Conservation (phyloP, 2,329 filamentous ascomycete genomes). For the Chrysoporthe deuterocubensis region DNA sequence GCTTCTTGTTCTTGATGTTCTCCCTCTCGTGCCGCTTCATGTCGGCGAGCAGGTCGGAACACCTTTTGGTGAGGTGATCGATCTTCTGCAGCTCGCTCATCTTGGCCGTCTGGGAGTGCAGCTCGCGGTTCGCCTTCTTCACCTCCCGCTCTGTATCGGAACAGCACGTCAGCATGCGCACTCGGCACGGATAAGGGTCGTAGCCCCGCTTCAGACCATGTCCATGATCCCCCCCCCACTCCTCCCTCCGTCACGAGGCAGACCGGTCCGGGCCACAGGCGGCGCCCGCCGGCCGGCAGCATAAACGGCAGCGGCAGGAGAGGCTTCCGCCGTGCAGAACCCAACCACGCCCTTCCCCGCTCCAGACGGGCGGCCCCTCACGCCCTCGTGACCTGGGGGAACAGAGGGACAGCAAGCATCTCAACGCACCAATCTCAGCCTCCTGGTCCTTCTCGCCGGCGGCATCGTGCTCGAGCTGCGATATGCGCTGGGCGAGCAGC, state of each 20-base stretch:
- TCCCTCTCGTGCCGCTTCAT: constrained; percentile 97
- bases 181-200: neutral
- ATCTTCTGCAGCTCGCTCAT: constrained; percentile 92
- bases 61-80: constrained; percentile 87
- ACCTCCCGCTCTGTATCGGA: constrained; percentile 79
- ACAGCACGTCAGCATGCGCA: constrained; percentile 30
- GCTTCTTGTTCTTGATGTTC: constrained; percentile 93
- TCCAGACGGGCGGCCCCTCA: neutral
- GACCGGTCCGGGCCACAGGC: neutral
- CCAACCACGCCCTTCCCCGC: neutral
- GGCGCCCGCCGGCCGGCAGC: neutral
- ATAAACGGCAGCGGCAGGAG: neutral
- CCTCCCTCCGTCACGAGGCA: neutral
- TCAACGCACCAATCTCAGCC: constrained; percentile 79
- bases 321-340: neutral
- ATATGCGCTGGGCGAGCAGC: constrained; percentile 89
- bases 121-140: constrained; percentile 88
- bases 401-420: neutral
- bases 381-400: neutral
- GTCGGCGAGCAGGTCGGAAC: constrained; percentile 86
- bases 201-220: neutral
- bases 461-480: constrained; percentile 90
- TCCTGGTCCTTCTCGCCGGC: constrained; percentile 95
- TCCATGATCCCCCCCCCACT: neutral
- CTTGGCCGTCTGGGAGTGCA: constrained; percentile 85